phyloP scores from a whole-genome alignment of 768 basidiomycete species.

The Steccherinum ochraceum region DNA sequence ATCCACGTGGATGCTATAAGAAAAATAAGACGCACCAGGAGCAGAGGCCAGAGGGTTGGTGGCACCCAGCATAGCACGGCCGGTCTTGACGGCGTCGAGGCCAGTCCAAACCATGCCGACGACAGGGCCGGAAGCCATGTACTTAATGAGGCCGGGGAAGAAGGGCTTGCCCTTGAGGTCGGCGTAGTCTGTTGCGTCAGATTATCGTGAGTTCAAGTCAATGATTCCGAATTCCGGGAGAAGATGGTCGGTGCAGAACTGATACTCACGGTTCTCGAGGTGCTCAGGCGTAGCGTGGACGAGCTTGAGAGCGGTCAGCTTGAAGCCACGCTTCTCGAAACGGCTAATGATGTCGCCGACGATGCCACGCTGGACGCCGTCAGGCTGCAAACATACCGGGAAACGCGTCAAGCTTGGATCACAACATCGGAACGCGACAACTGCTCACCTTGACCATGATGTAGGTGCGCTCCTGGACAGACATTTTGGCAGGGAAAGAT shows the following conservation, averaged over 20 bases:
- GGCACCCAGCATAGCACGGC: constrained; percentile 91
- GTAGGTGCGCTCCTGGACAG: constrained; percentile 84
- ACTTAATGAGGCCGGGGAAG: constrained; percentile 94
- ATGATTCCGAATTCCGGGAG: constrained; percentile 1
- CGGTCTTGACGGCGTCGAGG: constrained; percentile 89
- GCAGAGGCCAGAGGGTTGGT: constrained; percentile 93
- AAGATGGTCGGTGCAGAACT: too few relatives aligned
- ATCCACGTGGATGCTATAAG: neutral
- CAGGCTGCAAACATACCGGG: constrained; percentile 55
- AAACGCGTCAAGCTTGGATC: neutral
- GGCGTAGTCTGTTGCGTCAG: constrained; percentile 85
- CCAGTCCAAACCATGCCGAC: constrained; percentile 96
- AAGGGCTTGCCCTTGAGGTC: constrained; percentile 93
- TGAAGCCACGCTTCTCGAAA: constrained; percentile 98
- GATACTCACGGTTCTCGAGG: constrained; percentile 76
- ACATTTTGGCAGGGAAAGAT: constrained; percentile 41
- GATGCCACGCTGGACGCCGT: constrained; percentile 96
- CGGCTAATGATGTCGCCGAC: constrained; percentile 92
- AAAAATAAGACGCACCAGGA: constrained; percentile 47
- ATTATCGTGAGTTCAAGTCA: neutral
- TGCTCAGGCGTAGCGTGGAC: constrained; percentile 72
- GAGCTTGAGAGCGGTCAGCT: constrained; percentile 93
- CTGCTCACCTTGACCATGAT: constrained; percentile 94
- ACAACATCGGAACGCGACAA: constrained; percentile 3
- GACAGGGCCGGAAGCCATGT: constrained; percentile 95